phyloP scores from a whole-genome alignment of 2,329 filamentous ascomycete species.

The Cryphonectria japonica region DNA sequence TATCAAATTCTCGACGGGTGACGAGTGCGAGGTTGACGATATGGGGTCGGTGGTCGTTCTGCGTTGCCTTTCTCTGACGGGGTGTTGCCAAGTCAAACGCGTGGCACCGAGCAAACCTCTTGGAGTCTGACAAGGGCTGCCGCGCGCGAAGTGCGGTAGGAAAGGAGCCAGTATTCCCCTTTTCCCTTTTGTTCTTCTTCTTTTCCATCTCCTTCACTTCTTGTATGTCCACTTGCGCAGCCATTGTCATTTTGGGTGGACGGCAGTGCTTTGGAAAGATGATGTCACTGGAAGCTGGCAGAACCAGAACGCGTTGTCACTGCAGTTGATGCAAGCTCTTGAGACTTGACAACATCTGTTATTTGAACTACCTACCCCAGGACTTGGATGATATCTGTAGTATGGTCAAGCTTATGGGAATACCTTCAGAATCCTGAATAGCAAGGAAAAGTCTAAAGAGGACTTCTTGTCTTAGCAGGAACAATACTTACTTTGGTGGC shows the following conservation, averaged over 20 bases:
- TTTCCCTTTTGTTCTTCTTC: background rate
- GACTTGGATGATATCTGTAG: background rate
- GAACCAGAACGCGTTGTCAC: background rate
- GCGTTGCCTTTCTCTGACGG: conserved; percentile 7
- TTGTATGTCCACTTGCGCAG: background rate
- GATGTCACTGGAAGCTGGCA: too few relatives aligned
- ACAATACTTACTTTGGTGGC: too few relatives aligned
- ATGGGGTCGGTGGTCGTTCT: background rate
- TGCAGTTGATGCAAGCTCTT: background rate
- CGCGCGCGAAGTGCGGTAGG: background rate
- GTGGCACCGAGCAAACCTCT: conserved; percentile 14
- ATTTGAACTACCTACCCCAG: background rate
- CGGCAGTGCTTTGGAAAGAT: too few relatives aligned
- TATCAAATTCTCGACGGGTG: background rate
- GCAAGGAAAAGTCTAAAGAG: too few relatives aligned
- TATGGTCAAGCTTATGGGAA: background rate
- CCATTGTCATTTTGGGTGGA: background rate
- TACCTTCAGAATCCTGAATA: too few relatives aligned
- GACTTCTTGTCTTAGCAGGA: too few relatives aligned
- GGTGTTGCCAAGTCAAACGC: conserved; percentile 26
- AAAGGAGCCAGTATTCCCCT: background rate
- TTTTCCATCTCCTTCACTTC: too few relatives aligned
- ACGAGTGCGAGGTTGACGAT: background rate
- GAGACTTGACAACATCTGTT: background rate
- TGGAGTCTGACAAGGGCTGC: background rate